Evolutionary conservation across 257 asterid species (phyloP).

Genomic region (Perilla frutescens): DNA sequence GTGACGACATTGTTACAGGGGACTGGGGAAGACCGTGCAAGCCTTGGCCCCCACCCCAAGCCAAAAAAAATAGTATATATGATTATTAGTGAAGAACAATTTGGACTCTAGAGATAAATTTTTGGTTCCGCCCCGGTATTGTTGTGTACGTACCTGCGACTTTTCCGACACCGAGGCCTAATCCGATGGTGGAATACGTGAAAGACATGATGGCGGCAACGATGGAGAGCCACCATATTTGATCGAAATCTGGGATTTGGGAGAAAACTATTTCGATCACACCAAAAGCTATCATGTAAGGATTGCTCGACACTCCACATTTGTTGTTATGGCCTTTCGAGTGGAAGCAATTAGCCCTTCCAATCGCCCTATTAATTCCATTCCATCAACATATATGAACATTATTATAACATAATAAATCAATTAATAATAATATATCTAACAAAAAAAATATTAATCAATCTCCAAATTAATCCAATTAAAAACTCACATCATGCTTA

Average conservation of each 20-base stretch:
- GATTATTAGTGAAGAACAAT: too few species aligned
- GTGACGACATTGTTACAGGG: too few species aligned
- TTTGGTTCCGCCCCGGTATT: too few species aligned
- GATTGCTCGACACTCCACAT: conserved; percentile 64
- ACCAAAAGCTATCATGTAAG: conserved; percentile 76
- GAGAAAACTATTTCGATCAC: conserved; percentile 55
- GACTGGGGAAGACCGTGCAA: too few species aligned
- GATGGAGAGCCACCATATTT: conserved; percentile 76
- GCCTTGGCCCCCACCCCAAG: too few species aligned
- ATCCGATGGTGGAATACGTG: conserved; percentile 68
- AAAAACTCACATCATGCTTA: conserved; percentile 72
- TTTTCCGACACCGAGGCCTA: conserved; percentile 68
- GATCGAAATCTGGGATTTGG: conserved; percentile 81
- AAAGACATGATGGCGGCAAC: conserved; percentile 84
- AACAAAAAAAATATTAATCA: background rate
- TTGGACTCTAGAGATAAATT: too few species aligned
- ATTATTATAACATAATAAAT: background rate
- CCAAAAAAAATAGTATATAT: too few species aligned
- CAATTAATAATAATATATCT: too few species aligned
- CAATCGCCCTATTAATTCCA: conserved; percentile 50
- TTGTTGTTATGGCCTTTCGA: conserved; percentile 54
- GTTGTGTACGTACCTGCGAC: conserved; percentile 50
- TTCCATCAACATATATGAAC: background rate
- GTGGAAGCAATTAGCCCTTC: conserved; percentile 66
- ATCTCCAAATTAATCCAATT: too few species aligned